These are phyloP conservation scores for Picochlorum sp. DNA, from an alignment of 139 green algal genomes.

Conservation along the genomic window DNA sequence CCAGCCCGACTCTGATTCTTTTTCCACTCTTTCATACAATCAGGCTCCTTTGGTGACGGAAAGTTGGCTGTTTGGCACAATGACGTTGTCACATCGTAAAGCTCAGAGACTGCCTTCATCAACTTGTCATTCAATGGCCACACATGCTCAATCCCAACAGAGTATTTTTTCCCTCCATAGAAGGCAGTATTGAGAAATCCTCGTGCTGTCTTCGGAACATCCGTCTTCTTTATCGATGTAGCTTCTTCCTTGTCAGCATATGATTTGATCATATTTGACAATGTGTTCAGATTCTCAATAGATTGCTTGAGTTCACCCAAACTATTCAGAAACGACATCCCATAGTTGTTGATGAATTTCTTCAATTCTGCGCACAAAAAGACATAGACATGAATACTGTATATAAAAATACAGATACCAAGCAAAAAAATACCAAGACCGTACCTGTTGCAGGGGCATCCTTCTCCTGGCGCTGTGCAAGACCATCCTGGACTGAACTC, in stretches of 20 bases:
- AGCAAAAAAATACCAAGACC: too few relatives aligned
- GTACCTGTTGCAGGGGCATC: too few relatives aligned
- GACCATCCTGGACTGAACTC: too few relatives aligned
- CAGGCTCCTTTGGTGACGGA: background rate
- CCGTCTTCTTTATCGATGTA: background rate
- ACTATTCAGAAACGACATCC: background rate
- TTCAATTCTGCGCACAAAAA: background rate
- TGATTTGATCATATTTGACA: background rate
- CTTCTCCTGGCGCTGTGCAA: too few relatives aligned
- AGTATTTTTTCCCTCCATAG: background rate
- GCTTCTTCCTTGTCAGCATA: background rate
- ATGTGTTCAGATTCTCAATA: background rate
- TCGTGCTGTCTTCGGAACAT: background rate
- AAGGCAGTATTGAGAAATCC: background rate
- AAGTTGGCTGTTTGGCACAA: background rate
- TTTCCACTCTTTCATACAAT: too few relatives aligned
- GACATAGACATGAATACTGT: background rate
- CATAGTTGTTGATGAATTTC: background rate
- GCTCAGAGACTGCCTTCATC: background rate
- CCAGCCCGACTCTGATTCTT: too few relatives aligned
- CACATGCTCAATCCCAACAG: background rate
- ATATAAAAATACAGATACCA: background rate
- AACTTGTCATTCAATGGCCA: background rate
- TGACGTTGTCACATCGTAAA: background rate
- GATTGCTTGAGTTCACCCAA: background rate